These are phyloP conservation scores for Diutina ranongensis DNA, from an alignment of 1,139 yeast genomes.

Conservation along the genomic window DNA sequence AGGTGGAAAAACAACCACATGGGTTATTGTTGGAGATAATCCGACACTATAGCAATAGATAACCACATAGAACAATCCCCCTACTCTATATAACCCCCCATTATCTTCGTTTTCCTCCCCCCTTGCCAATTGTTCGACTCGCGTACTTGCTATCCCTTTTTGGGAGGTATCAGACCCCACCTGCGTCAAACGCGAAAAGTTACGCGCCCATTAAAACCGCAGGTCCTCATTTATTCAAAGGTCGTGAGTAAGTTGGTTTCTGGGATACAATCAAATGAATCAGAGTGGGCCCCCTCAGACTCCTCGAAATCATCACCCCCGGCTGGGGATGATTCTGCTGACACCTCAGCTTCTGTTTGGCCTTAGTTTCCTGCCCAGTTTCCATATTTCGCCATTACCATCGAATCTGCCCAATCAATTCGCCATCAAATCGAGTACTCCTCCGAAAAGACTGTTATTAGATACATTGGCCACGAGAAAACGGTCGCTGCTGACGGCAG, in stretches of 20 bases:
- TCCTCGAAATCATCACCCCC: not conserved
- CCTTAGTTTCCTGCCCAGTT: conserved; percentile 4
- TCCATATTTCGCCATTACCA: not conserved
- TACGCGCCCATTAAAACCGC: not conserved
- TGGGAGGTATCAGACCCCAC: too few species aligned
- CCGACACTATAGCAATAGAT: too few species aligned
- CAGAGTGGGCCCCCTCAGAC: conserved; percentile 5
- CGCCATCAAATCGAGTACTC: not conserved
- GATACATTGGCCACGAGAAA: conserved; percentile 3
- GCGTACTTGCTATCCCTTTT: too few species aligned
- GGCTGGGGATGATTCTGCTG: conserved; percentile 4
- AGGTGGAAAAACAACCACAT: too few species aligned
- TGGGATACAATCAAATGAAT: not conserved
- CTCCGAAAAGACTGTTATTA: conserved; percentile 1
- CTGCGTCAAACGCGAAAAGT: not conserved
- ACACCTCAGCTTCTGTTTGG: conserved; percentile 5
- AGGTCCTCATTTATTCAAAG: too few species aligned
- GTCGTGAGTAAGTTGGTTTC: too few species aligned
- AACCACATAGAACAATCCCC: too few species aligned
- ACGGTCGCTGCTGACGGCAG: not conserved
- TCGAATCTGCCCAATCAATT: not conserved
- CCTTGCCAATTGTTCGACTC: too few species aligned
- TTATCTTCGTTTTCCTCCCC: too few species aligned
- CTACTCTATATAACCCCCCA: too few species aligned
- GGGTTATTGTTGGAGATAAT: too few species aligned